Evolutionary conservation across 2,329 filamentous ascomycete genomes (phyloP), one percentile per base, ranked within the genome.

Genomic region (Cyphellophora attinorum): DNA sequence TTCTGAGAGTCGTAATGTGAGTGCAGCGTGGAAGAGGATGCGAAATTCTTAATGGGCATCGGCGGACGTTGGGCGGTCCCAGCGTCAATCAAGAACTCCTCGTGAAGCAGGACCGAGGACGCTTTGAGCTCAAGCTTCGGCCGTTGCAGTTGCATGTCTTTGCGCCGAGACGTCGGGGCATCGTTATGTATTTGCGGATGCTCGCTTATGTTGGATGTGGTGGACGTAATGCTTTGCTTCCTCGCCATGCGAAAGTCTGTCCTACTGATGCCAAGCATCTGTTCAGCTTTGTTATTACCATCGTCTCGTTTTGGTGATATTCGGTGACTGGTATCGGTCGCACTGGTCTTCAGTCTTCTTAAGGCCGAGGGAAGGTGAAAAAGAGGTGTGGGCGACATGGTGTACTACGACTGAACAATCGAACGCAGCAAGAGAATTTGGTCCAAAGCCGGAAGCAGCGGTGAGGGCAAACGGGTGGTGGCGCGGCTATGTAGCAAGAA

Each of bases 1-100:
- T 59, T 61, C 32, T 61, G 56, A 13, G 60, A 54, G 42, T 61
- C 64, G 41, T 67, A 68, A 39, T 63, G 61, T 28, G 66, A 67
- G 40, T 57, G 60, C 8, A 68, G 46, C 3, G 64, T 63, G 2
- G 64, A 62, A 6, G 60, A 58, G 6, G 66, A 68, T 21, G 25
- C 31, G 15, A 38, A 35, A 8, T 35, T 27, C 29, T 33, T 44
- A 19, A 45, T 18, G 13, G 31, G 37, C 17, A 25, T 38, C 14
- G 32, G 31, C 15, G 13, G 19, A 13, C 21, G 29, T n/a, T 33
- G 33, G 14, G 13, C 25, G 15, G 32, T 23, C 12, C 13, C 30
- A 11, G 31, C 34, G 11, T 30, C 35, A 19, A 40, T 27, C 10
- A 33, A 27, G 32, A 37, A 46, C 5, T 46, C 37, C 31, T 42